Evolutionary conservation across 345 rosid species (phyloP), one percentile per base, ranked within the genome.

Genomic region (Viola odorata): DNA sequence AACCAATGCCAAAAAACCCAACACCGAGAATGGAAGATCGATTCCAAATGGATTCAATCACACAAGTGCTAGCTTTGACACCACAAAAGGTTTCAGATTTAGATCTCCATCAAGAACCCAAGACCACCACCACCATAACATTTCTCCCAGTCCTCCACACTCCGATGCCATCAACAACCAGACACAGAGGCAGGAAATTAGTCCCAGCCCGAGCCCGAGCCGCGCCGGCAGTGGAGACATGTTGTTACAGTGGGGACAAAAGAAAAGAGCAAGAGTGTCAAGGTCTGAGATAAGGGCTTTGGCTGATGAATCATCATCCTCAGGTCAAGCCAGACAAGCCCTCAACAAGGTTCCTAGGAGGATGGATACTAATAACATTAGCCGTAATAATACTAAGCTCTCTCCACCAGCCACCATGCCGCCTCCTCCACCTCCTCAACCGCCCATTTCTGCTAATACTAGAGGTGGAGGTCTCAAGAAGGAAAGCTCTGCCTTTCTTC

Each of bases 191-290:
- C 53, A 37, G 5, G 61, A 49, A 3, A 42, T 54, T 11, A 69
- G 63, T 39, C 62, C 73, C 32, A 55, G 58, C n/a, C 48, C 55
- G 1, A 78, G 70, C 57, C 70, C 72, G 14, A 69, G 67, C 68
- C 63, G 68, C 6, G 64, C 13, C 11, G 64, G 70, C 37, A 50
- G 42, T 37, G 85, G 83, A 6, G 87, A 82, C 67, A 73, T 80
- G 63, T 50, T 85, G n/a, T 59, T 85, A 52, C 85, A 81, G 69
- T 85, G 88, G 91, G 84, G 91, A 3, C 91, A 85, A 40, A 77
- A 84, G 61, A 85, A 85, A 55, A 78, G 91, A 67, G 73, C 91
- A 1, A 80, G 87, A 64, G 72, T 68, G 12, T 77, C 85, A 0
- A 80, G 90, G 61, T 59, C 77, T 6, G 87, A 80, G 78, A 80